Evolutionary conservation across 257 asterid genomes (phyloP), one percentile per base, ranked within the genome.

Genomic region (Jasminum sambac): DNA sequence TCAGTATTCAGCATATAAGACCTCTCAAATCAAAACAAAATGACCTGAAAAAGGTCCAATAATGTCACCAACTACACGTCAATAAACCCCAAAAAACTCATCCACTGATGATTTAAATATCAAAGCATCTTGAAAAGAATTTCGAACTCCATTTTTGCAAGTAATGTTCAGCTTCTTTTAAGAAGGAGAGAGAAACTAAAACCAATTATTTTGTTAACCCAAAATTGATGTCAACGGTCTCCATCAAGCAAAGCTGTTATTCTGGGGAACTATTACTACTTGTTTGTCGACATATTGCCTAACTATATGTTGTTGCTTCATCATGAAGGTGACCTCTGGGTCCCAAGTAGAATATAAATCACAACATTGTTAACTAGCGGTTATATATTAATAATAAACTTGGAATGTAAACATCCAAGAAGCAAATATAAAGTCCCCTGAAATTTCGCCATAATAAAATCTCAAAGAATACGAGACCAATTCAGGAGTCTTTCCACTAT

Each of bases 401-500:
- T 19, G 16, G 25, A 17, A 73, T 30, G 43, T 64, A 72, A 68
- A 71, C 72, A 44, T 74, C 80, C 76, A 79, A 44, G 79, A 81
- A 78, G 75, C 74, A 61, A 71, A 57, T 81, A 72, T 8, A 78
- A 76, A 74, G 73, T 69, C 63, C 57, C 79, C 16, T 68, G 82
- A 81, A 85, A 79, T 72, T 73, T 77, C 67, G 73, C 78, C 71
- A 19, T 6, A 65, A 65, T 39, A 72, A 66, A 67, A 4, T 67
- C 14, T 14, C 50, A n/a, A 36, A 21, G 57, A 43, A 62, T 43
- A 67, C 69, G 61, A 37, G 24, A 72, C 76, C 80, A 77, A 68
- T 63, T 25, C 63, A 76, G 75, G 34, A 72, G 87, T 78, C 84
- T 66, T 68, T 78, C 70, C 60, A 66, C 74, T 74, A 57, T 48